Conservation (phyloP, 2,329 filamentous ascomycete species). For the Xylariales sp. region DNA sequence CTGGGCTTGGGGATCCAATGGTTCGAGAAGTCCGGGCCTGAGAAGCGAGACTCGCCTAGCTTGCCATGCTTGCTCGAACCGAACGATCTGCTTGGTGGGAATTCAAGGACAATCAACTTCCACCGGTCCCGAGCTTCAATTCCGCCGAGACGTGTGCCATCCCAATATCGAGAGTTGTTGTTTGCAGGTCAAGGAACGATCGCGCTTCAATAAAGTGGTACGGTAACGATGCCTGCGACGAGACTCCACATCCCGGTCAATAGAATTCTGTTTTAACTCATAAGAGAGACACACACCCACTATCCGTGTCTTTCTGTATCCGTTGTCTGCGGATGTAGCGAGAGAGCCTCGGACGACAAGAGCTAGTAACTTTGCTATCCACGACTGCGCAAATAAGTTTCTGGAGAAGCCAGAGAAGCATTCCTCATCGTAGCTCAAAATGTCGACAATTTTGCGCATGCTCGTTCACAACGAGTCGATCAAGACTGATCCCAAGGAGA, state of each 20-base stretch:
- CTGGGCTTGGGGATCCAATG: constrained; percentile 1
- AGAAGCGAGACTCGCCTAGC: background rate
- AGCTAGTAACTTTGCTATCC: background rate
- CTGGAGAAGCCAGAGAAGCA: background rate
- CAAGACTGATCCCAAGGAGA: constrained; percentile 59
- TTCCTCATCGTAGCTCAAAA: constrained; percentile 2
- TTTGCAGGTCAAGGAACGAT: background rate
- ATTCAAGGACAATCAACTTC: constrained; percentile 1
- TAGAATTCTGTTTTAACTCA: background rate
- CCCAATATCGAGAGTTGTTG: background rate
- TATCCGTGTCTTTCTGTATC: background rate
- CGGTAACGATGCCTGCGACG: constrained; percentile 1
- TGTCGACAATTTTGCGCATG: constrained; percentile 26
- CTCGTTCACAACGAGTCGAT: constrained; percentile 58
- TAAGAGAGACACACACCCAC: background rate
- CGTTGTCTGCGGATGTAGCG: background rate
- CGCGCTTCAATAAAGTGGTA: constrained; percentile 9
- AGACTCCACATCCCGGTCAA: background rate
- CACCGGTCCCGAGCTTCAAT: constrained; percentile 13
- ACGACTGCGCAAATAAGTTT: background rate
- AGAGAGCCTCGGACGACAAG: background rate
- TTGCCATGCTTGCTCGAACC: background rate
- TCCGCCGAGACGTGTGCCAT: constrained; percentile 12
- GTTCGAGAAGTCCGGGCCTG: background rate
- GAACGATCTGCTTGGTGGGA: constrained; percentile 5